These are phyloP conservation scores for Claviceps digitariae DNA, from an alignment of 2,329 filamentous ascomycete species.

Conservation along the genomic window DNA sequence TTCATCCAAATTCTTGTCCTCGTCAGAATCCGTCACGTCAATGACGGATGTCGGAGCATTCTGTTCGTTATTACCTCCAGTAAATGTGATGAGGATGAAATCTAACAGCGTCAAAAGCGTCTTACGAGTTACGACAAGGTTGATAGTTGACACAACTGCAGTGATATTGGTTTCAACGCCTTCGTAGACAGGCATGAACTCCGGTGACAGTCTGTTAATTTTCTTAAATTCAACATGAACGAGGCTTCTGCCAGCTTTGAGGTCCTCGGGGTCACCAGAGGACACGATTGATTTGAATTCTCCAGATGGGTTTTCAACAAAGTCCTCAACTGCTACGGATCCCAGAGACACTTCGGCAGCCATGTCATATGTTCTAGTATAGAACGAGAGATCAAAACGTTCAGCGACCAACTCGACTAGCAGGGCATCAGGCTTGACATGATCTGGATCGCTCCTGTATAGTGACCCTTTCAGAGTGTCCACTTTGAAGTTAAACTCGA, in stretches of 20 bases:
- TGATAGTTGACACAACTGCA: constrained; percentile 86
- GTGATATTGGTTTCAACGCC: constrained; percentile 90
- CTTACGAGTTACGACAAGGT: constrained; percentile 83
- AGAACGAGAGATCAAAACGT: constrained; percentile 75
- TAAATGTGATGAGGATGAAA: constrained; percentile 87
- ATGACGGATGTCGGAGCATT: constrained; percentile 17
- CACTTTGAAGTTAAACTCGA: constrained; percentile 94
- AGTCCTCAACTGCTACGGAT: constrained; percentile 81
- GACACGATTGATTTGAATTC: constrained; percentile 98
- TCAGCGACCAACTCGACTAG: constrained; percentile 87
- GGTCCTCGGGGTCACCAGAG: constrained; percentile 59
- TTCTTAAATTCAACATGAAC: constrained; percentile 81
- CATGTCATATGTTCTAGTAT: constrained; percentile 83
- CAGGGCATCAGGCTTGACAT: constrained; percentile 60
- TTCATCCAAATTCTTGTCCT: constrained; percentile 22
- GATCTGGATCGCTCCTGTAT: constrained; percentile 72
- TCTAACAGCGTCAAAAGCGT: constrained; percentile 86
- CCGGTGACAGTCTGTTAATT: constrained; percentile 81
- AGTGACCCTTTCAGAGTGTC: constrained; percentile 88
- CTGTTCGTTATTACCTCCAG: constrained; percentile 40
- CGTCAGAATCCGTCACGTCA: constrained; percentile 19
- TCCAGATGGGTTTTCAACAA: constrained; percentile 74
- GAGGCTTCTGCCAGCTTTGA: constrained; percentile 63
- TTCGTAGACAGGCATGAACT: constrained; percentile 84
- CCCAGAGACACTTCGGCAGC: constrained; percentile 80